Evolutionary conservation across 495 filamentous ascomycete genomes (phyloP).

Genomic region (Lepidopterella palustris): DNA sequence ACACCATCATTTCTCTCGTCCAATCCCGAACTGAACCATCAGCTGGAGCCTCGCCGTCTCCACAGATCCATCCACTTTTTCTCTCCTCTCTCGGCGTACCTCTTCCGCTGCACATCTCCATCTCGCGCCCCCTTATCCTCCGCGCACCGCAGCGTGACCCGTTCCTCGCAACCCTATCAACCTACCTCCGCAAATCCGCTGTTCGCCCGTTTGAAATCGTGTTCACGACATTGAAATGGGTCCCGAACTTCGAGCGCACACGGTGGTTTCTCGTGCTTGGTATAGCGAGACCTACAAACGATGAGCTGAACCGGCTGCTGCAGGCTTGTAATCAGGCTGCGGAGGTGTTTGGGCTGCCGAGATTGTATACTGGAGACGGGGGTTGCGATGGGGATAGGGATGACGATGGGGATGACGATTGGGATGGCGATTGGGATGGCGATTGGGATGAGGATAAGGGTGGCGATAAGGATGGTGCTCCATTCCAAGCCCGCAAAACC

Average conservation of each 20-base stretch:
- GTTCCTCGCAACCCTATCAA: constrained; percentile 49
- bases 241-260: constrained; percentile 63
- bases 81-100: constrained; percentile 68
- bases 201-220: constrained; percentile 48
- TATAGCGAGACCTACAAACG: constrained; percentile 42
- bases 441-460: not conserved
- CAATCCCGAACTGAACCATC: constrained; percentile 20
- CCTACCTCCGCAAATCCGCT: constrained; percentile 37
- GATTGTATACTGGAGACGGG: constrained; percentile 52
- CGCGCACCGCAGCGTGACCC: constrained; percentile 55
- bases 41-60: constrained; percentile 1
- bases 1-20: constrained; percentile 44
- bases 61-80: constrained; percentile 53
- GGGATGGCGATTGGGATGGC: not conserved
- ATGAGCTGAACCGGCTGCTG: constrained; percentile 59
- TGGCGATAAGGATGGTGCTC: not conserved
- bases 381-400: constrained; percentile 5
- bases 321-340: constrained; percentile 57
- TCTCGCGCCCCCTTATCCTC: constrained; percentile 69
- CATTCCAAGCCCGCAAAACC: not conserved
- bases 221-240: constrained; percentile 53
- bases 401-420: not conserved
- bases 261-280: constrained; percentile 83
- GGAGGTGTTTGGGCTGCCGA: constrained; percentile 55
- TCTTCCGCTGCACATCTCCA: constrained; percentile 82